phyloP scores from a whole-genome alignment of 768 basidiomycete species.

The Kwoniella heveanensis region DNA sequence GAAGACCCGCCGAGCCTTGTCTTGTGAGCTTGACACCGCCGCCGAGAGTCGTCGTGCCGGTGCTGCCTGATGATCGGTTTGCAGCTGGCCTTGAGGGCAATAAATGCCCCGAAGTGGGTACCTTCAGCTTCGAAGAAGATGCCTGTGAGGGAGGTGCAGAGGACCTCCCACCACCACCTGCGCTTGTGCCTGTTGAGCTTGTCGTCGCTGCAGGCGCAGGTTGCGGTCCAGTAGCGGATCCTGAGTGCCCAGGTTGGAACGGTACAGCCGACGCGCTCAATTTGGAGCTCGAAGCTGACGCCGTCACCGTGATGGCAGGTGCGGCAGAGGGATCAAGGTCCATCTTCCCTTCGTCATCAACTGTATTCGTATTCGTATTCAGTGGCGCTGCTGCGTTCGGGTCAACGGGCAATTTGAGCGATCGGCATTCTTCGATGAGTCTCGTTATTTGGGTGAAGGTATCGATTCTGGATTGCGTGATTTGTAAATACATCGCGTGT shows the following conservation, averaged over 20 bases:
- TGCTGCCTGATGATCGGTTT: background rate
- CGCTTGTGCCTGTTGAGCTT: background rate
- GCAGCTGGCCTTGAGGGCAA: conserved; percentile 18
- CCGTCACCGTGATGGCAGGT: background rate
- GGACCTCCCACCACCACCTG: background rate
- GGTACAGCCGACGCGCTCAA: conserved; percentile 33
- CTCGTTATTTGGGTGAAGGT: conserved; percentile 33
- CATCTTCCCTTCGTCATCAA: conserved; percentile 30
- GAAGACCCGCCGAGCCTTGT: conserved; percentile 6
- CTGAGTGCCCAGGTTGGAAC: conserved; percentile 35
- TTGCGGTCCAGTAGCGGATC: background rate
- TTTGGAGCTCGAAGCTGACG: conserved; percentile 6
- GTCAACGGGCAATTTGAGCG: conserved; percentile 36
- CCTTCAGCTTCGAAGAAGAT: conserved; percentile 12
- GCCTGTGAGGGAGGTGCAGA: conserved; percentile 11
- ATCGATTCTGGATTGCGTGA: conserved; percentile 34
- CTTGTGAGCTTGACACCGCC: background rate
- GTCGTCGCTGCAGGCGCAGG: background rate
- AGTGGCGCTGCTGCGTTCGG: background rate
- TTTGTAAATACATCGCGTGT: conserved; percentile 28
- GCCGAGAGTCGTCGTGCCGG: background rate
- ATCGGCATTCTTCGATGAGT: conserved; percentile 37
- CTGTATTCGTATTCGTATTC: too few species aligned
- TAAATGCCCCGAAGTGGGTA: conserved; percentile 11
- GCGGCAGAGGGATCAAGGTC: conserved; percentile 32